These are phyloP conservation scores for Nakazawaea holstii DNA, from an alignment of 805 yeast genomes.

Conservation along the genomic window DNA sequence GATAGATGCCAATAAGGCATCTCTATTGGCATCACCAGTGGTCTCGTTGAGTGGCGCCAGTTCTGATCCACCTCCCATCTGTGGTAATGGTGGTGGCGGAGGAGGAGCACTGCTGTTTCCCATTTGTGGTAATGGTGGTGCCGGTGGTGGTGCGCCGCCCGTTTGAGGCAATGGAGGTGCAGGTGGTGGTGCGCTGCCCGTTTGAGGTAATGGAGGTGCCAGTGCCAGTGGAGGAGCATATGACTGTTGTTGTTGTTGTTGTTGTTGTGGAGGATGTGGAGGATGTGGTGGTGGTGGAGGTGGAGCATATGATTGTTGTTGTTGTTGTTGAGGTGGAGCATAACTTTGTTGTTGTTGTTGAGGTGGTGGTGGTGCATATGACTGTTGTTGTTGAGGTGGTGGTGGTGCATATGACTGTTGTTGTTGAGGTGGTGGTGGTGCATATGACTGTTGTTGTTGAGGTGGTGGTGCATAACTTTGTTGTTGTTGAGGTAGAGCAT, in stretches of 20 bases:
- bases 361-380: slow-evolving; percentile 16
- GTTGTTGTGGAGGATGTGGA: slow-evolving; percentile 17
- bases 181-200: slow-evolving; percentile 20
- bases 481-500: slow-evolving; percentile 17
- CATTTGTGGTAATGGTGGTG: slow-evolving; percentile 31
- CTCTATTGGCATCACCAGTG: slow-evolving; percentile 55
- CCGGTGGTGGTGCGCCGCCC: slow-evolving; percentile 20
- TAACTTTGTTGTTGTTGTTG: slow-evolving; percentile 19
- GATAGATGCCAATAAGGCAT: slow-evolving; percentile 82
- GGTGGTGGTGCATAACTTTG: slow-evolving; percentile 18
- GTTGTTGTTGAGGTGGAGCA: slow-evolving; percentile 17
- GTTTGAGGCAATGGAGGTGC: slow-evolving; percentile 22
- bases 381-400: slow-evolving; percentile 11
- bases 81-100: slow-evolving; percentile 42
- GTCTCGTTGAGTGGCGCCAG: slow-evolving; percentile 25
- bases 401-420: slow-evolving; percentile 11
- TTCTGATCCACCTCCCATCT: slow-evolving; percentile 25
- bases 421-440: slow-evolving; percentile 23
- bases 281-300: slow-evolving; percentile 23
- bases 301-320: slow-evolving; percentile 20
- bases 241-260: slow-evolving; percentile 19
- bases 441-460: slow-evolving; percentile 17
- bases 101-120: slow-evolving; percentile 27
- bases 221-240: slow-evolving; percentile 23
- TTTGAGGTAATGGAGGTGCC: slow-evolving; percentile 12